Conservation (phyloP, 345 rosid species). For the Hibiscus syriacus region DNA sequence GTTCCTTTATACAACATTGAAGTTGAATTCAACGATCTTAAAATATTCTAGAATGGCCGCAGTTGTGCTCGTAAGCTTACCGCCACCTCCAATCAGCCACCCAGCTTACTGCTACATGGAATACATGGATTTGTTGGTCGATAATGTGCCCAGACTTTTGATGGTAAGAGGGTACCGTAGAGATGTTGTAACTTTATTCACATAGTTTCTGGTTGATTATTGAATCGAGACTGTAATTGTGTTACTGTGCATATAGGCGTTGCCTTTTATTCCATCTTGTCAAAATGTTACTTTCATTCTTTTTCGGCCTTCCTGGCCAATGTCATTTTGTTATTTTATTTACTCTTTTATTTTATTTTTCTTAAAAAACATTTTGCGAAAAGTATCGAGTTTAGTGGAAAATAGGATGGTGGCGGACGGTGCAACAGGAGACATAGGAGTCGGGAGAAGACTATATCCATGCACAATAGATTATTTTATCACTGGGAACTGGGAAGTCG, state of each 20-base stretch:
- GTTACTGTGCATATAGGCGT: slow-evolving; percentile 20
- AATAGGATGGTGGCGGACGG: not conserved
- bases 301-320: slow-evolving; percentile 9
- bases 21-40: slow-evolving; percentile 58
- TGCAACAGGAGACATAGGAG: slow-evolving; percentile 20
- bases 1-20: slow-evolving; percentile 27
- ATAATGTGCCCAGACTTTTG: slow-evolving; percentile 85
- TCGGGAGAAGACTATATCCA: slow-evolving; percentile 52
- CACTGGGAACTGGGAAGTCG: slow-evolving; percentile 84
- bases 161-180: slow-evolving; percentile 97
- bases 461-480: slow-evolving; percentile 69
- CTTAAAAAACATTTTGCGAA: too few relatives aligned
- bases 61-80: slow-evolving; percentile 68
- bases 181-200: slow-evolving; percentile 96
- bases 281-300: slow-evolving; percentile 26
- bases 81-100: slow-evolving; percentile 66
- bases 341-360: not conserved
- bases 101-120: slow-evolving; percentile 98
- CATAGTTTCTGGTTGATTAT: slow-evolving; percentile 32
- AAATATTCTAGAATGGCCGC: slow-evolving; percentile 73
- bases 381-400: not conserved
- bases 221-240: slow-evolving; percentile 2
- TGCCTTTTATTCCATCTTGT: slow-evolving; percentile 7
- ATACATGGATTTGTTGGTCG: slow-evolving; percentile 94
- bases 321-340: not conserved